A percentile compares a stretch with the other conserved stretches of the same genome.
phyloP scores from a whole-genome alignment of 768 basidiomycete genomes.

The Lentinus tigrinus region DNA sequence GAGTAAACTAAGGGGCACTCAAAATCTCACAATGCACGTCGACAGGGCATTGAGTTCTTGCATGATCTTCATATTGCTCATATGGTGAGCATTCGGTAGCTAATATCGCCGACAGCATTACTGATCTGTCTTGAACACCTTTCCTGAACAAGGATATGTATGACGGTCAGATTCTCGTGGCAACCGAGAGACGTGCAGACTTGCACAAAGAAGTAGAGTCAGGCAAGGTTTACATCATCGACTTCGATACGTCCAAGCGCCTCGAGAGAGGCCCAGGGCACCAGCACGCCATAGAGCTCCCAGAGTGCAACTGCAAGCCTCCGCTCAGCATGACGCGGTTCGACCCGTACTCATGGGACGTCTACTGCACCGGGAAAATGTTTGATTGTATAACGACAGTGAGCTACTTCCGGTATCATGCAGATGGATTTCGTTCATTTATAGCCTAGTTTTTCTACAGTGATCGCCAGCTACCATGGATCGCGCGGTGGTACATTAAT shows the following conservation, averaged over 20 bases:
- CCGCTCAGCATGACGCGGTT: neutral
- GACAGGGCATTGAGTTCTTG: no score
- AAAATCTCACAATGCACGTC: no score
- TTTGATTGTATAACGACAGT: neutral
- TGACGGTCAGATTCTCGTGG: no score
- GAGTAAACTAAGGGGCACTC: no score
- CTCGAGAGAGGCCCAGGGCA: no score
- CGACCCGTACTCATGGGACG: constrained; percentile 13
- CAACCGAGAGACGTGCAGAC: no score
- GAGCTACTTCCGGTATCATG: neutral
- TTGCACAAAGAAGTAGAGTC: neutral
- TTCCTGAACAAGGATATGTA: no score
- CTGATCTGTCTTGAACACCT: no score
- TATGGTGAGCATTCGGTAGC: no score
- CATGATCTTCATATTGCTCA: no score
- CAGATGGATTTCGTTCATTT: neutral
- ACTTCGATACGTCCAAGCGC: constrained; percentile 5
- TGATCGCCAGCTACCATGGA: neutral
- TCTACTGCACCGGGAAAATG: neutral
- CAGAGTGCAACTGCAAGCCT: neutral
- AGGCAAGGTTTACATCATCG: constrained; percentile 3
- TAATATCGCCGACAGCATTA: no score
- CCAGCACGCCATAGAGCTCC: neutral
- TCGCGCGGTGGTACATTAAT: neutral
- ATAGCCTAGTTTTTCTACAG: neutral